A percentile compares a stretch with the other conserved stretches of the same genome.
Conservation (phyloP, 352 stramenopile species). For the Hyaloperonospora arabidopsidis region DNA sequence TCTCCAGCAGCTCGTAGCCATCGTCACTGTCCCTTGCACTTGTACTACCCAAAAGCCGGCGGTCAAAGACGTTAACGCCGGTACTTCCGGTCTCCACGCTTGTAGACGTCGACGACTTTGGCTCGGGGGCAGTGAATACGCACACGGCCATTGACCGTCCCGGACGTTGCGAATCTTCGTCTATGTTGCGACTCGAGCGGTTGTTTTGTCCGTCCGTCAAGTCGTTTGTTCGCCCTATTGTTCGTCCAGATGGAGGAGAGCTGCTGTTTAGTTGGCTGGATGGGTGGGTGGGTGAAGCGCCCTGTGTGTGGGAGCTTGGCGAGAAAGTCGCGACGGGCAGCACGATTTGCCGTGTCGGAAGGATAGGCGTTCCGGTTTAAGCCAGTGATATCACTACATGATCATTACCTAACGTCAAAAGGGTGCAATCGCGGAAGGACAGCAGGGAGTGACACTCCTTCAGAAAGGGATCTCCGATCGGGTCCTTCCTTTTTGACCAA, state of each 20-base stretch:
- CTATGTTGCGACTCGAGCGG: not conserved
- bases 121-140: conserved; percentile 13
- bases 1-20: conserved; percentile 28
- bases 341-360: conserved; percentile 10
- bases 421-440: conserved; percentile 7
- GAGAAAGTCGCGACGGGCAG: not conserved
- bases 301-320: too few species aligned
- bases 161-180: not conserved
- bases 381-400: conserved; percentile 8
- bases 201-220: conserved; percentile 1
- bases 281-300: too few species aligned
- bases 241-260: not conserved
- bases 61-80: conserved; percentile 31
- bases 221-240: conserved; percentile 10
- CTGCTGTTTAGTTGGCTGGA: not conserved
- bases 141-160: conserved; percentile 24
- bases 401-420: conserved; percentile 8
- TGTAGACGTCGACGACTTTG: conserved; percentile 13
- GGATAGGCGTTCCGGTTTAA: conserved; percentile 6
- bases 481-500: too few species aligned
- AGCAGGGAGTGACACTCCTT: not conserved
- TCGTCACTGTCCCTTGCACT: conserved; percentile 4
- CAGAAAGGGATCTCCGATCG: too few species aligned
- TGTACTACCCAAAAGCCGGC: conserved; percentile 15
- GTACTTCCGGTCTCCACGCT: conserved; percentile 15